These are phyloP conservation scores for Cubamyces lactineus DNA, from an alignment of 768 basidiomycete genomes.

Conservation along the genomic window DNA sequence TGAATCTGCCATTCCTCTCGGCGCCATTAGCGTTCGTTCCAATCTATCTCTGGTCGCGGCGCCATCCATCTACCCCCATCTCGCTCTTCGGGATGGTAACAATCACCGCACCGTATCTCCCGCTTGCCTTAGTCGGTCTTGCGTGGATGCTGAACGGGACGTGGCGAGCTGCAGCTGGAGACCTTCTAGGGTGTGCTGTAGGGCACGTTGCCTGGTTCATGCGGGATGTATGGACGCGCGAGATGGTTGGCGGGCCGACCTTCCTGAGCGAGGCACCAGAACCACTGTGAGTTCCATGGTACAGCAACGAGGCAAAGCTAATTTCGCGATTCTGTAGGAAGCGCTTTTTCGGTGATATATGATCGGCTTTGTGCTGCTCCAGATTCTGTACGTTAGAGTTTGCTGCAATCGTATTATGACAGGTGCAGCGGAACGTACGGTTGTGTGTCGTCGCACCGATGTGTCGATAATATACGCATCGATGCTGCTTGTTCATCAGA, in stretches of 20 bases:
- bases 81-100: constrained; percentile 94
- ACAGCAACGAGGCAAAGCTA: neutral
- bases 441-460: too few relatives aligned
- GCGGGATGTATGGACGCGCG: constrained; percentile 85
- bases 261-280: constrained; percentile 75
- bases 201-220: constrained; percentile 88
- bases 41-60: constrained; percentile 95
- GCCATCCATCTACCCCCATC: constrained; percentile 94
- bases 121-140: constrained; percentile 86
- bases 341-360: constrained; percentile 65
- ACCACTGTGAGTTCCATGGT: constrained; percentile 54
- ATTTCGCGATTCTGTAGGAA: constrained; percentile 45
- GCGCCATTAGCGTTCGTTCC: constrained; percentile 92
- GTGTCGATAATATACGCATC: too few relatives aligned
- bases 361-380: neutral
- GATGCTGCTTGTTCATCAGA: too few relatives aligned
- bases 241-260: constrained; percentile 78
- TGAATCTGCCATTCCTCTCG: constrained; percentile 92
- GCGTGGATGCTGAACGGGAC: constrained; percentile 83
- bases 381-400: neutral
- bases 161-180: constrained; percentile 81
- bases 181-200: constrained; percentile 83
- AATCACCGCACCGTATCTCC: constrained; percentile 94
- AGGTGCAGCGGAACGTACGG: too few relatives aligned
- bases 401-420: neutral